Base-by-base conservation (phyloP, 352 stramenopile species). In the Elongisporangium anandrum region DNA sequence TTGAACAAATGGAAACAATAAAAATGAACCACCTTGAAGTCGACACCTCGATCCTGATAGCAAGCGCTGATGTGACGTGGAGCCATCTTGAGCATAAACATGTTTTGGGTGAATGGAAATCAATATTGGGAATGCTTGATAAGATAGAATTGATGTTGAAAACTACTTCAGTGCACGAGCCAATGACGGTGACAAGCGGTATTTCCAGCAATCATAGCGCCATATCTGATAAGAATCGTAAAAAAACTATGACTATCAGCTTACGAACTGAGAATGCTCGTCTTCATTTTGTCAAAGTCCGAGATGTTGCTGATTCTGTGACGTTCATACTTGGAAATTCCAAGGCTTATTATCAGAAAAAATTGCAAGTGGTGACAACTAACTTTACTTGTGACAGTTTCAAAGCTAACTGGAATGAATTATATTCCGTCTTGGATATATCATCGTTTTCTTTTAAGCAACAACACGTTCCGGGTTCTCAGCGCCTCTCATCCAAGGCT, bases 381-480 rank as follows among this genome's bases (percentile, higher is more conserved):
- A 13, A 9, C 13, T 41, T 41, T 13, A 41, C 9, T 13, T 41
- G 29, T 41, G 29, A 41, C 29, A 9, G 9, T 41, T 13, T 41
- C 29, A 41, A 41, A 41, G 29, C 29, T 41, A 41, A 15, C 29
- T 41, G 29, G 29, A 41, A 41, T 41, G 29, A 41, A 13, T 41
- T 41, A 8, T 41, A 41, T 13, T 15, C 9, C 9, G 29, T 41
- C 2, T 13, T 41, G 1, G 49, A 56, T 54, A 10, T 64, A 57
- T 59, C 68, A 72, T 22, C 49, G 54, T 4, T 63, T 81, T 10
- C 59, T 87, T 34, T 77, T 69, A 0, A 83, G 69, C 51, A 86
- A 75, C 5, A 13, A 41, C 6, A 41, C 13, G 9, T 15, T 8
- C 13, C 9, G 29, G 29, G 13, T 41, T 41, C 9, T 41, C 29